Evolutionary conservation across 805 yeast genomes (phyloP).

Genomic region (Metschnikowia borealis): DNA sequence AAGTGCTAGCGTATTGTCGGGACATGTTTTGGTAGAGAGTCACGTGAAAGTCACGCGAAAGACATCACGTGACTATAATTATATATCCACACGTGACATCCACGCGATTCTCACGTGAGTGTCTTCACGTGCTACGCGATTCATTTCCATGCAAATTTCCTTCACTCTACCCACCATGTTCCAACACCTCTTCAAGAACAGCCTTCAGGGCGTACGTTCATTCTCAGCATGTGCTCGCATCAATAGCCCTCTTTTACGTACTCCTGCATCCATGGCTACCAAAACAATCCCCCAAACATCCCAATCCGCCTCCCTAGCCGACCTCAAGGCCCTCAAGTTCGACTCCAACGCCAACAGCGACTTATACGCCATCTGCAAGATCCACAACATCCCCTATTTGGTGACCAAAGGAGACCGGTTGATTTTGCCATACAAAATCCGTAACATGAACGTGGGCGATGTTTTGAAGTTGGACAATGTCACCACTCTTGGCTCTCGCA

Average conservation of each 20-base stretch:
- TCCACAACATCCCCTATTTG: constrained; percentile 80
- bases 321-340: constrained; percentile 60
- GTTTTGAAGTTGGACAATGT: constrained; percentile 69
- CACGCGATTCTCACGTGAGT: neutral
- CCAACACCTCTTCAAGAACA: neutral
- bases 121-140: neutral
- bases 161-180: neutral
- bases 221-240: neutral
- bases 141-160: neutral
- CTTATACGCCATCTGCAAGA: constrained; percentile 75
- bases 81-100: neutral
- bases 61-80: no score
- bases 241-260: neutral
- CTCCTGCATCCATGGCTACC: neutral
- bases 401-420: constrained; percentile 90
- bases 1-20: no score
- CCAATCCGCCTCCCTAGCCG: constrained; percentile 20
- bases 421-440: constrained; percentile 72
- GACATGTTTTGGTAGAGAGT: no score
- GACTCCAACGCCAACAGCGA: constrained; percentile 50
- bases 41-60: no score
- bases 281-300: no score
- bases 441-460: constrained; percentile 80
- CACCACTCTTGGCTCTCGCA: constrained; percentile 78
- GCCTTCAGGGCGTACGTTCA: neutral